Percentiles rank a stretch among this genome's conserved stretches.
Conservation (phyloP, 164 flowering plant species). For the Amborella trichopoda region DNA sequence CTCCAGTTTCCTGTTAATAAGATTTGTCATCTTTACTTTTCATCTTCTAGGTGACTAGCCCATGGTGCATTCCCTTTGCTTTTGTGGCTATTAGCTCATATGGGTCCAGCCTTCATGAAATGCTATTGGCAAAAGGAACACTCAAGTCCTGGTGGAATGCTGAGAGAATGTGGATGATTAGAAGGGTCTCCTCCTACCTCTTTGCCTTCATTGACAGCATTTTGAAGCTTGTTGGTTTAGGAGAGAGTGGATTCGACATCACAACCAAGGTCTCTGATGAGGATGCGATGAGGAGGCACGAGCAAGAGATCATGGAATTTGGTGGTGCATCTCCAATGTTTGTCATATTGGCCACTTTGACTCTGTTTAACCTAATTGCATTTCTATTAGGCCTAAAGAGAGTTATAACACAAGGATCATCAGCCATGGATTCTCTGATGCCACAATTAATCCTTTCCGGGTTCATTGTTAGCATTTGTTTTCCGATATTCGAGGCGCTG, state of each 20-base stretch:
- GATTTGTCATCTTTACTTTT: not conserved
- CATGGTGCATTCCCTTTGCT: constrained; percentile 58
- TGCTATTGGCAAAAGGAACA: constrained; percentile 33
- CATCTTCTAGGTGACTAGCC: constrained; percentile 38
- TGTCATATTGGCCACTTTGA: constrained; percentile 13
- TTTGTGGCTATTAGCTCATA: constrained; percentile 26
- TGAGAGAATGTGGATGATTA: constrained; percentile 14
- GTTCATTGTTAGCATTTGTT: constrained; percentile 12
- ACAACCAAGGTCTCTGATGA: constrained; percentile 20
- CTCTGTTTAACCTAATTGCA: constrained; percentile 12
- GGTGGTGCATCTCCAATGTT: constrained; percentile 29
- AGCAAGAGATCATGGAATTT: constrained; percentile 24
- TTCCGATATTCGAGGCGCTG: constrained; percentile 18
- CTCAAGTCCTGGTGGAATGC: constrained; percentile 21
- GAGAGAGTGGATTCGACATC: constrained; percentile 12
- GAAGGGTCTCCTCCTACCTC: constrained; percentile 16
- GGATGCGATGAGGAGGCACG: constrained; percentile 17
- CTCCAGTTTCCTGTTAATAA: too few relatives aligned
- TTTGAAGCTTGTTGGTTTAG: constrained; percentile 12
- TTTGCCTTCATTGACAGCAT: constrained; percentile 11
- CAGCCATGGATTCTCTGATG: constrained; percentile 6
- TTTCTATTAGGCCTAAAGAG: constrained; percentile 9
- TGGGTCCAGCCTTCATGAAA: constrained; percentile 29
- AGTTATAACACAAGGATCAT: constrained; percentile 5
- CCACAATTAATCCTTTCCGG: constrained; percentile 12